Evolutionary conservation across 106 monocot species (phyloP).

Genomic region (Dendrobium chrysotoxum): DNA sequence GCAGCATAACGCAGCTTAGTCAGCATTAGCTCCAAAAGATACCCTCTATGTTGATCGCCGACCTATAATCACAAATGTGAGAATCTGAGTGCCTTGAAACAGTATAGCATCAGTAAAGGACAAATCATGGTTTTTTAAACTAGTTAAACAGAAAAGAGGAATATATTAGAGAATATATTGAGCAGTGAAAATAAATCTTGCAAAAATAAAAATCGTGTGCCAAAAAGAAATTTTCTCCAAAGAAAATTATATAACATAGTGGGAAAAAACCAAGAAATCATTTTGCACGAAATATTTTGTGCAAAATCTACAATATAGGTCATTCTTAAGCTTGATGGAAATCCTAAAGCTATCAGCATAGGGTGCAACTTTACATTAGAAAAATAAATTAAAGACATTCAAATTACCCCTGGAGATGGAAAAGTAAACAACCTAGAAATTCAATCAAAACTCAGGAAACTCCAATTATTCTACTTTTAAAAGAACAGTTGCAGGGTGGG

Average conservation of each 20-base stretch:
- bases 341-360: background rate
- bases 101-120: background rate
- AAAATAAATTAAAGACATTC: background rate
- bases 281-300: background rate
- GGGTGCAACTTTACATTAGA: background rate
- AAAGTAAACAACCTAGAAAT: background rate
- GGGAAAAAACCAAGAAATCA: background rate
- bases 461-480: background rate
- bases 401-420: background rate
- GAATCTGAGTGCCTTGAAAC: background rate
- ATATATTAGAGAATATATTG: background rate
- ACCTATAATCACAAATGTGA: constrained; percentile 41
- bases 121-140: background rate
- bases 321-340: background rate
- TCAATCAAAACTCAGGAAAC: background rate
- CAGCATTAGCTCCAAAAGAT: constrained; percentile 89
- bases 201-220: background rate
- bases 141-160: background rate
- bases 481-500: background rate
- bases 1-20: constrained; percentile 96
- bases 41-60: constrained; percentile 85
- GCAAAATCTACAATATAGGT: background rate
- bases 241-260: background rate
- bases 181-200: background rate
- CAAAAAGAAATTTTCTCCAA: background rate